These are phyloP conservation scores for Phytophthora tubulina DNA, from an alignment of 352 stramenopile genomes.

Conservation along the genomic window DNA sequence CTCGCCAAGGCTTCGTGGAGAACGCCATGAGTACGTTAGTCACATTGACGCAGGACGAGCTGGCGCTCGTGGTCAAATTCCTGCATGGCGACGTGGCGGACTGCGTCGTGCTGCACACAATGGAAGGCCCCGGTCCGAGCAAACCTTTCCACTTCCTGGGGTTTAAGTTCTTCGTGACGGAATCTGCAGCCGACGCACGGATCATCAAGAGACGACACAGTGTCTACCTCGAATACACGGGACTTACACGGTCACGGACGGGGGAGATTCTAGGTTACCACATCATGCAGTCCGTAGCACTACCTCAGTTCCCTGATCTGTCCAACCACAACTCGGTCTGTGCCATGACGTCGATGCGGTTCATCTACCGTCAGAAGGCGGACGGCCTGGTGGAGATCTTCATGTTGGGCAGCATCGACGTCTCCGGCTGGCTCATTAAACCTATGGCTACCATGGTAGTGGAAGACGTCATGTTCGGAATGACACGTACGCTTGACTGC, in stretches of 20 bases:
- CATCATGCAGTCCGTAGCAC: conserved; percentile 61
- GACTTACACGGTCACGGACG: conserved; percentile 40
- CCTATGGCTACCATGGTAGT: conserved; percentile 45
- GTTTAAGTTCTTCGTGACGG: conserved; percentile 70
- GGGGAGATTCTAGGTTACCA: conserved; percentile 60
- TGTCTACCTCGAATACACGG: conserved; percentile 58
- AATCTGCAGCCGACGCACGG: conserved; percentile 41
- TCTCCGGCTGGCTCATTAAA: conserved; percentile 46
- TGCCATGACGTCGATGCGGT: conserved; percentile 47
- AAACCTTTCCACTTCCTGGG: conserved; percentile 60
- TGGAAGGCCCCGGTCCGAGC: conserved; percentile 42
- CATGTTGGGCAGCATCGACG: conserved; percentile 52
- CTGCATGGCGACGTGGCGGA: conserved; percentile 53
- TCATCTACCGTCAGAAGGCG: conserved; percentile 56
- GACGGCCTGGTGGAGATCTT: conserved; percentile 58
- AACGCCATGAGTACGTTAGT: conserved; percentile 55
- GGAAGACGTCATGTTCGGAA: conserved; percentile 46
- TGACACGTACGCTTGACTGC: conserved; percentile 49
- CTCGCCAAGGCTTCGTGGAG: conserved; percentile 51
- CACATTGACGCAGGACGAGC: conserved; percentile 50
- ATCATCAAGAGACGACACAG: conserved; percentile 57
- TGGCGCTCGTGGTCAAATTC: conserved; percentile 53
- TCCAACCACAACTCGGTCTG: conserved; percentile 53
- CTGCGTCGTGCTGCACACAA: conserved; percentile 33
- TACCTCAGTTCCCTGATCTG: conserved; percentile 56